These are phyloP conservation scores for Fraxinus nigra DNA, from an alignment of 305 asterid genomes.

Conservation along the genomic window DNA sequence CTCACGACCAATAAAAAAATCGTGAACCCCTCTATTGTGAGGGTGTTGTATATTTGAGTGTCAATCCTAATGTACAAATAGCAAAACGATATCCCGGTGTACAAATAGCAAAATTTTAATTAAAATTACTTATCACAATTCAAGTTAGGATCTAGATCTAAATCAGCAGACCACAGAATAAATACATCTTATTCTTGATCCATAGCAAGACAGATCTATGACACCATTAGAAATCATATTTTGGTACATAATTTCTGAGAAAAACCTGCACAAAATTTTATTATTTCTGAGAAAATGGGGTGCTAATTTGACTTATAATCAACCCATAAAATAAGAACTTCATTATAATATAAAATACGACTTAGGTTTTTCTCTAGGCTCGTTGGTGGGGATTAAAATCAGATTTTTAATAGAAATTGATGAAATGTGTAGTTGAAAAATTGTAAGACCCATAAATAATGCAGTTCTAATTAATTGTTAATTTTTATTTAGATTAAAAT, in stretches of 20 bases:
- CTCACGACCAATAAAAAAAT: not conserved
- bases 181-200: conserved; percentile 19
- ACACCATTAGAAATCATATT: conserved; percentile 30
- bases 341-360: not conserved
- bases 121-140: not conserved
- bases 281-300: not conserved
- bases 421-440: not conserved
- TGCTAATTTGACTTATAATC: conserved; percentile 29
- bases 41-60: not conserved
- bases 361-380: too few species aligned
- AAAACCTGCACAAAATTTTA: conserved; percentile 16
- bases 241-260: conserved; percentile 1
- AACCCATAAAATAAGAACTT: not conserved
- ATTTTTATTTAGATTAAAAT: too few species aligned
- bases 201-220: conserved; percentile 46
- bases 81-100: too few species aligned
- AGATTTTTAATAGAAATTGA: too few species aligned
- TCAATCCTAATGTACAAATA: not conserved
- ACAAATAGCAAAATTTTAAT: too few species aligned
- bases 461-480: too few species aligned
- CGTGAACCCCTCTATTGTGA: not conserved
- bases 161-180: conserved; percentile 23
- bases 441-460: not conserved
- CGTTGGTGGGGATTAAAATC: not conserved
- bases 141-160: conserved; percentile 57